Evolutionary conservation across 305 asterid genomes (phyloP).

Genomic region (Fraxinus dipetala): DNA sequence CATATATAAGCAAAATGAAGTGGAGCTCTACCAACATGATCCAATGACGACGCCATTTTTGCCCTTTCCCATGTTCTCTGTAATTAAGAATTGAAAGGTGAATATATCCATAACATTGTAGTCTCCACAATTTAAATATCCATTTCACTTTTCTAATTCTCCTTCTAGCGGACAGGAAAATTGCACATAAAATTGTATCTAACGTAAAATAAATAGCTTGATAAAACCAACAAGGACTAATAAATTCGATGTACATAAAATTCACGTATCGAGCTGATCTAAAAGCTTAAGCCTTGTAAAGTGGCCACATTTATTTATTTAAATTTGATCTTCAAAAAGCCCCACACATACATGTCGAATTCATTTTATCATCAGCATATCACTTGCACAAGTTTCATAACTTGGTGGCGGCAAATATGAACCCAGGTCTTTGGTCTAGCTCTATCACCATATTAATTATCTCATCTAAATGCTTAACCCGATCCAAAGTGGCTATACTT

Average conservation of each 20-base stretch:
- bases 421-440: background rate
- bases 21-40: constrained; percentile 59
- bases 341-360: background rate
- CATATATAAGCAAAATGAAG: constrained; percentile 6
- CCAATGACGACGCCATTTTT: constrained; percentile 62
- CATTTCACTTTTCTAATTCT: background rate
- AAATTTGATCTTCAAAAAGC: background rate
- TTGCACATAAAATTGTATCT: background rate
- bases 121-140: background rate
- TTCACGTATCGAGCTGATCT: background rate
- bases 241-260: background rate
- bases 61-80: constrained; percentile 99
- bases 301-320: background rate
- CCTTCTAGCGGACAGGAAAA: background rate
- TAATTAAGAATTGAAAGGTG: background rate
- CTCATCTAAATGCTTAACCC: background rate
- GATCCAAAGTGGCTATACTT: background rate
- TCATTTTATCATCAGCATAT: background rate
- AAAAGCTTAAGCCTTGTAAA: background rate
- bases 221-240: background rate
- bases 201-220: background rate
- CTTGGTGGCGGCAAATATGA: background rate
- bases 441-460: background rate
- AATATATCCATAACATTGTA: background rate
- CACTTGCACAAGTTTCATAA: background rate